Conservation (phyloP, 2,329 filamentous ascomycete genomes). For the Paraphoma chrysanthemicola region DNA sequence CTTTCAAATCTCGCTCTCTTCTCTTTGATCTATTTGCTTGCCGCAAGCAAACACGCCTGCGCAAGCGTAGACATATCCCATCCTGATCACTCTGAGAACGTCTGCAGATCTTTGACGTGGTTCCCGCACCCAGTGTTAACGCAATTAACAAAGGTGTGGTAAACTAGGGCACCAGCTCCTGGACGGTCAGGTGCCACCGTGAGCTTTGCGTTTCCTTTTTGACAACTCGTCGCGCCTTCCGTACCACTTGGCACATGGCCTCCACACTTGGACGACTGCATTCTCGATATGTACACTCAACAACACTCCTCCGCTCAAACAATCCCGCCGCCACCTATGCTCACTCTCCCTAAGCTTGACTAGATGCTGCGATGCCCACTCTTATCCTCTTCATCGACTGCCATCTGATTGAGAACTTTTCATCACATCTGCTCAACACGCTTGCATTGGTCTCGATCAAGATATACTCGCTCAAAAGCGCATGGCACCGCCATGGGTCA, state of each 20-base stretch:
- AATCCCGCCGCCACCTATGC: not conserved
- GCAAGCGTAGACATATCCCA: too few species aligned
- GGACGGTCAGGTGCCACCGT: too few species aligned
- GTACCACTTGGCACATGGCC: not conserved
- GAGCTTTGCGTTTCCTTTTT: too few species aligned
- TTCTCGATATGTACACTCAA: not conserved
- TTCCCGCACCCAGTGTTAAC: too few species aligned
- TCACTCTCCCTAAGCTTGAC: not conserved
- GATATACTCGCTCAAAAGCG: not conserved
- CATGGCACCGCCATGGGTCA: constrained; percentile 39
- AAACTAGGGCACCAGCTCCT: too few species aligned
- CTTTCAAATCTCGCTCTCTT: too few species aligned
- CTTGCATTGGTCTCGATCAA: not conserved
- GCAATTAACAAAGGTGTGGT: too few species aligned
- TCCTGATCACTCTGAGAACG: too few species aligned
- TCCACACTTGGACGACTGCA: not conserved
- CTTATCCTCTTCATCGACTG: not conserved
- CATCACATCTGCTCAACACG: not conserved
- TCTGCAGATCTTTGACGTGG: too few species aligned
- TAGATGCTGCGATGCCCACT: not conserved
- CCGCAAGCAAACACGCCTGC: too few species aligned
- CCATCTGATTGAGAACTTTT: not conserved
- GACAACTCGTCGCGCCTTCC: not conserved
- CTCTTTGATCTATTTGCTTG: too few species aligned
- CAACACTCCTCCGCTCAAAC: not conserved